Evolutionary conservation across 441 rosid genomes (phyloP).

Genomic region (Erodium trifolium): DNA sequence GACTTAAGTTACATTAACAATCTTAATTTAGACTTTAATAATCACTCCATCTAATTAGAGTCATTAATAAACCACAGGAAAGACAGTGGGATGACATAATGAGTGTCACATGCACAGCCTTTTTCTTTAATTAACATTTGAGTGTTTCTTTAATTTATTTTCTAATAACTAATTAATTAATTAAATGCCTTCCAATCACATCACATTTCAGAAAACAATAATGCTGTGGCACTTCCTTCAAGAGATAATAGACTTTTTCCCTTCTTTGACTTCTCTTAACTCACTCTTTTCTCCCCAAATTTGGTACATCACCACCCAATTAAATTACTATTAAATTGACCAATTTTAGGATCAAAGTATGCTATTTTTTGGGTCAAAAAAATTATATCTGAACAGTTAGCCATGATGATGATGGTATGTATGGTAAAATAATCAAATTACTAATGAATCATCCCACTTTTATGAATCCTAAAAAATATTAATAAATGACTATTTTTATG

Average conservation of each 20-base stretch:
- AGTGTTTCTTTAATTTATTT: conserved; percentile 2
- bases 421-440: too few relatives aligned
- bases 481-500: too few relatives aligned
- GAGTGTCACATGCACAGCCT: conserved; percentile 48
- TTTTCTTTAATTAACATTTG: conserved; percentile 32
- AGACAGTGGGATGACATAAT: conserved; percentile 53
- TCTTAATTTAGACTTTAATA: neutral
- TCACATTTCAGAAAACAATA: neutral
- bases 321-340: neutral
- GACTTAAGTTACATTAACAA: conserved; percentile 23
- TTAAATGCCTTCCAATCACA: neutral
- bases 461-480: too few relatives aligned
- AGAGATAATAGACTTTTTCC: conserved; percentile 4
- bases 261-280: conserved; percentile 25
- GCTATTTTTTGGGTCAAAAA: too few relatives aligned
- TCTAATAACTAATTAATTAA: neutral
- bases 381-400: too few relatives aligned
- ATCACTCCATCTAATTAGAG: neutral
- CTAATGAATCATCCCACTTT: too few relatives aligned
- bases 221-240: conserved; percentile 7
- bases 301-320: conserved; percentile 21
- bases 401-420: too few relatives aligned
- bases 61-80: conserved; percentile 30
- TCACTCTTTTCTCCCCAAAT: conserved; percentile 9
- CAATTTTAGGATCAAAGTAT: neutral